Evolutionary conservation across 2,329 filamentous ascomycete genomes (phyloP).

Genomic region (Cordyceps cateniannulata): DNA sequence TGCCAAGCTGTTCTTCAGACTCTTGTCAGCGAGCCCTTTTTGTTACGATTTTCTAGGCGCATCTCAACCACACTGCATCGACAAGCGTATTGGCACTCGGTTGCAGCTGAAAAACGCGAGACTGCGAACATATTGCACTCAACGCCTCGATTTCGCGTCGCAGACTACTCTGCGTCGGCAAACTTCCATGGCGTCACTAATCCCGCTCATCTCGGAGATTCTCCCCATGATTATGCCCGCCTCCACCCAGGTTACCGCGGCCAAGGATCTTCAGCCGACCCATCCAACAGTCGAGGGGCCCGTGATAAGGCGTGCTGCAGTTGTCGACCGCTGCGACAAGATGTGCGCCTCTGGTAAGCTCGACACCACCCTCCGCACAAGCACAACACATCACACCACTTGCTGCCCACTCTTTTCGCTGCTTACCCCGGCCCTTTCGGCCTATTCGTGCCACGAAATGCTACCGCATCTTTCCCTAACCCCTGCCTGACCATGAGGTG

Average conservation of each 20-base stretch:
- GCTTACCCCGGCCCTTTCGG: not conserved
- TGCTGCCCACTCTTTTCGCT: not conserved
- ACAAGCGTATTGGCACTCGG: not conserved
- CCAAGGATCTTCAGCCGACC: slow-evolving; percentile 38
- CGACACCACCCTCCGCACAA: not conserved
- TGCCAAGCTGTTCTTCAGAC: not conserved
- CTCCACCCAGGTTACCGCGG: slow-evolving; percentile 48
- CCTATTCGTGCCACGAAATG: not conserved
- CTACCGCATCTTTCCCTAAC: slow-evolving; percentile 8
- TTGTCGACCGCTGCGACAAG: slow-evolving; percentile 56
- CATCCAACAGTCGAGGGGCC: slow-evolving; percentile 26
- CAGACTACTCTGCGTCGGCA: not conserved
- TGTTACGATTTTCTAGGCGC: not conserved
- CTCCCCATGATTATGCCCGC: slow-evolving; percentile 54
- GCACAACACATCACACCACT: not conserved
- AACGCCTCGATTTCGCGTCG: not conserved
- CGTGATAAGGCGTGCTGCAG: slow-evolving; percentile 41
- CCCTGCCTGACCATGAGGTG: slow-evolving; percentile 11
- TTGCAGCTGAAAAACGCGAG: not conserved
- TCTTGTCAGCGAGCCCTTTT: not conserved
- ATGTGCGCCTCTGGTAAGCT: slow-evolving; percentile 59
- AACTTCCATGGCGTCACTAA: slow-evolving; percentile 41
- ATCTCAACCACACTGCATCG: not conserved
- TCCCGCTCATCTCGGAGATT: slow-evolving; percentile 51
- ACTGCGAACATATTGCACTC: not conserved